Conservation (phyloP, 768 basidiomycete species). For the Trametopsis cervina region DNA sequence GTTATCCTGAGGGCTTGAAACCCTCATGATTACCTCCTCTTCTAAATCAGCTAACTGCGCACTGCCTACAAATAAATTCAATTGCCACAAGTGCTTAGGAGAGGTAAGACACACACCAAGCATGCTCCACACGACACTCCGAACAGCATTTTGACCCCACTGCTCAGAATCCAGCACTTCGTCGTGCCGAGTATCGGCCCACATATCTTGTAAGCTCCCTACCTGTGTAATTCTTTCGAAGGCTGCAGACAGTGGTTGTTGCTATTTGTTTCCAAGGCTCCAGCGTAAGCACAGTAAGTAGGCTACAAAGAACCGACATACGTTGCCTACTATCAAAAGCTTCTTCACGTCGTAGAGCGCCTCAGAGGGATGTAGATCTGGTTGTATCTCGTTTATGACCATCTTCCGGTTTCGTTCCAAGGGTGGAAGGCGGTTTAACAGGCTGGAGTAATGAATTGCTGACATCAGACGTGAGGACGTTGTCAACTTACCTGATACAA, state of each 20-base stretch:
- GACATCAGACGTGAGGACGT: neutral
- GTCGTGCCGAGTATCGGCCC: slow-evolving; percentile 51
- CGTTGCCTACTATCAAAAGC: slow-evolving; percentile 60
- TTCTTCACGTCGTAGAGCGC: slow-evolving; percentile 73
- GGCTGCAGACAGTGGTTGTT: slow-evolving; percentile 61
- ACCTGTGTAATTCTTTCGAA: slow-evolving; percentile 67
- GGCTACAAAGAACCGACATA: slow-evolving; percentile 23
- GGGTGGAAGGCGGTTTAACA: slow-evolving; percentile 65
- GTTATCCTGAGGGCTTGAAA: slow-evolving; percentile 49
- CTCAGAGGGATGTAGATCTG: slow-evolving; percentile 69
- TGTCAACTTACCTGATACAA: slow-evolving; percentile 55
- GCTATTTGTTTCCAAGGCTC: slow-evolving; percentile 29
- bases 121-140: slow-evolving; percentile 65
- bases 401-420: slow-evolving; percentile 39
- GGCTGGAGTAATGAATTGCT: slow-evolving; percentile 30
- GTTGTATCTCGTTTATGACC: slow-evolving; percentile 64
- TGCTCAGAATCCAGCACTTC: slow-evolving; percentile 49
- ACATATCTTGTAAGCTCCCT: slow-evolving; percentile 62
- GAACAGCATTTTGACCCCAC: slow-evolving; percentile 68
- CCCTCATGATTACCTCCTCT: slow-evolving; percentile 65
- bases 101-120: slow-evolving; percentile 39
- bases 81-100: too few relatives aligned
- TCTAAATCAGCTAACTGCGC: slow-evolving; percentile 56
- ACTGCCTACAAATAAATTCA: slow-evolving; percentile 60
- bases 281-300: slow-evolving; percentile 2